Conservation (phyloP, 2,329 filamentous ascomycete genomes). For the Pestalotiopsis sp. region DNA sequence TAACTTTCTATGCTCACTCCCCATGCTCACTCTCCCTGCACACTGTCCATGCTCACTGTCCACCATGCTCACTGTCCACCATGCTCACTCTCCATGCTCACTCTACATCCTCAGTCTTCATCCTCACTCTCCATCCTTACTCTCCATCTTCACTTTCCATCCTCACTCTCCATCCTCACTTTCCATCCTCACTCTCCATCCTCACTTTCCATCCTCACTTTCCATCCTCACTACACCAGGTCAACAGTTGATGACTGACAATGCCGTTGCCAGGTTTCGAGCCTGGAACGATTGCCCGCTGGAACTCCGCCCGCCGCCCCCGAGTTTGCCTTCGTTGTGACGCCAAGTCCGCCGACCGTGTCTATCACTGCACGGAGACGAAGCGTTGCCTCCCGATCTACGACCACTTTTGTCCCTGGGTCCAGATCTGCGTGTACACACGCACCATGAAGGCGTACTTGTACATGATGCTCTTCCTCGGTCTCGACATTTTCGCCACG, state of each 20-base stretch:
- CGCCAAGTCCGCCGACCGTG: slow-evolving; percentile 16
- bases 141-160: no score
- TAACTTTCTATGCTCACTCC: no score
- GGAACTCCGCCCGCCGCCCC: background rate
- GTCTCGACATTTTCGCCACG: slow-evolving; percentile 18
- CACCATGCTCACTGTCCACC: no score
- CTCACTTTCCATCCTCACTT: background rate
- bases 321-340: background rate
- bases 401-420: slow-evolving; percentile 20
- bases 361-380: slow-evolving; percentile 18
- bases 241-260: background rate
- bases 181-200: background rate
- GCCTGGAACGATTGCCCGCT: background rate
- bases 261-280: background rate
- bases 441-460: slow-evolving; percentile 23
- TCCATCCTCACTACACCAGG: background rate
- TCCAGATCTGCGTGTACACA: slow-evolving; percentile 19
- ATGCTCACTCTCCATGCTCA: no score
- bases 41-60: background rate
- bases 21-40: background rate
- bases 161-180: background rate
- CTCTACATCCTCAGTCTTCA: no score
- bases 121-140: no score
- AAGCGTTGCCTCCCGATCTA: slow-evolving; percentile 19
- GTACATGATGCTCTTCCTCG: slow-evolving; percentile 18